Evolutionary conservation across 805 yeast species (phyloP).

Genomic region (Scheffersomyces coipomensis): DNA sequence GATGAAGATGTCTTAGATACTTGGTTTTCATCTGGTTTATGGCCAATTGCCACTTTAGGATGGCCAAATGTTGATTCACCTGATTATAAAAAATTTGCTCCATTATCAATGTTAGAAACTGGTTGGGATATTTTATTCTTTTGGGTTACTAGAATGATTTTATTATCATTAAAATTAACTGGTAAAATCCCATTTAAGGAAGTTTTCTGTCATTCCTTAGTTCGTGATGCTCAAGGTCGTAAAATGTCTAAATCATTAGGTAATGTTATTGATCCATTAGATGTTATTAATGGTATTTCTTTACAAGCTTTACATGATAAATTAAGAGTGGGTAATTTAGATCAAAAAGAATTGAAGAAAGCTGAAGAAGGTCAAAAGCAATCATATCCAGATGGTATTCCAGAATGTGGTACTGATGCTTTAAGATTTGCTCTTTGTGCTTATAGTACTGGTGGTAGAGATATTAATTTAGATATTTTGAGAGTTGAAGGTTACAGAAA

Average conservation of each 20-base stretch:
- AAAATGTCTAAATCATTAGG: slow-evolving; percentile 98
- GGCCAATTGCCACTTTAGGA: slow-evolving; percentile 96
- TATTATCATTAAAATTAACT: slow-evolving; percentile 85
- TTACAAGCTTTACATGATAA: slow-evolving; percentile 77
- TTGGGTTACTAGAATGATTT: slow-evolving; percentile 98
- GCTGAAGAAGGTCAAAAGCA: slow-evolving; percentile 85
- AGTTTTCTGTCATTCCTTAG: slow-evolving; percentile 97
- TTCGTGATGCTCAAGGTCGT: slow-evolving; percentile 98
- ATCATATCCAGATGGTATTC: slow-evolving; percentile 95
- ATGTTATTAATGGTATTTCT: slow-evolving; percentile 86
- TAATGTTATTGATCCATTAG: slow-evolving; percentile 93
- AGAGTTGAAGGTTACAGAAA: slow-evolving; percentile 99
- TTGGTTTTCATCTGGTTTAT: slow-evolving; percentile 97
- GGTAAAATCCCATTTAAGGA: slow-evolving; percentile 92
- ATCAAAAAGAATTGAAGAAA: slow-evolving; percentile 80
- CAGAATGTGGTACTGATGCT: slow-evolving; percentile 99
- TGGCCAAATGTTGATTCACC: slow-evolving; percentile 77
- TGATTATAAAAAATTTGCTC: slow-evolving; percentile 78
- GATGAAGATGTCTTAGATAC: slow-evolving; percentile 98
- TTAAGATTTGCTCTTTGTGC: slow-evolving; percentile 97
- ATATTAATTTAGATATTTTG: slow-evolving; percentile 90
- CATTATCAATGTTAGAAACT: slow-evolving; percentile 93
- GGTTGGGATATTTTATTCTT: slow-evolving; percentile 99
- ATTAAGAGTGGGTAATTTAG: slow-evolving; percentile 79
- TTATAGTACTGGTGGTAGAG: slow-evolving; percentile 98